A percentile compares a stretch with the other conserved stretches of the same genome.
phyloP scores from a whole-genome alignment of 331 rosid species.

The Quercus lobata region DNA sequence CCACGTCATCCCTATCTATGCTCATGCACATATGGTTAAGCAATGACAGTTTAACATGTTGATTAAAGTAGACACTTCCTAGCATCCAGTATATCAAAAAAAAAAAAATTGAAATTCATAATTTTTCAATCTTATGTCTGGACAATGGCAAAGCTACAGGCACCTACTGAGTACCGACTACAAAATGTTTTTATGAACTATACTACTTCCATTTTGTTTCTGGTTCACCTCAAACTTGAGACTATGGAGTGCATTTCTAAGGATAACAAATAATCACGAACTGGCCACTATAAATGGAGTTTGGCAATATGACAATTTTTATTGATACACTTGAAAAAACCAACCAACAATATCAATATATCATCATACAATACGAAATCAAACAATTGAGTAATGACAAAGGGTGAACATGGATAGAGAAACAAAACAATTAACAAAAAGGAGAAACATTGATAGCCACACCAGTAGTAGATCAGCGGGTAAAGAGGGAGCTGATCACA shows the following conservation, averaged over 20 bases:
- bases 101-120: no score
- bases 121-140: background rate
- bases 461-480: slow-evolving; percentile 28
- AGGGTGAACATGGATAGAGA: slow-evolving; percentile 13
- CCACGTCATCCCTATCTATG: no score
- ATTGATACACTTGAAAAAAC: slow-evolving; percentile 16
- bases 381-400: slow-evolving; percentile 6
- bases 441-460: slow-evolving; percentile 4
- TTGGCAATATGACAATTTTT: background rate
- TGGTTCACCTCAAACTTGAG: background rate
- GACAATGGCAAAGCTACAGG: background rate
- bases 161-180: no score
- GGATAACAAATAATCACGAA: background rate
- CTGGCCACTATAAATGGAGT: background rate
- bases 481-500: background rate
- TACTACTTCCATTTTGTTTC: background rate
- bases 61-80: no score
- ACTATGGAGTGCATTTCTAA: background rate
- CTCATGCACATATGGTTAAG: no score
- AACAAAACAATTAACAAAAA: background rate
- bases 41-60: no score
- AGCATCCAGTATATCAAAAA: no score
- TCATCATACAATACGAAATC: slow-evolving; percentile 18
- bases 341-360: slow-evolving; percentile 19
- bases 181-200: no score